Conservation (phyloP, 2,329 filamentous ascomycete species). For the Bretziella fagacearum region DNA sequence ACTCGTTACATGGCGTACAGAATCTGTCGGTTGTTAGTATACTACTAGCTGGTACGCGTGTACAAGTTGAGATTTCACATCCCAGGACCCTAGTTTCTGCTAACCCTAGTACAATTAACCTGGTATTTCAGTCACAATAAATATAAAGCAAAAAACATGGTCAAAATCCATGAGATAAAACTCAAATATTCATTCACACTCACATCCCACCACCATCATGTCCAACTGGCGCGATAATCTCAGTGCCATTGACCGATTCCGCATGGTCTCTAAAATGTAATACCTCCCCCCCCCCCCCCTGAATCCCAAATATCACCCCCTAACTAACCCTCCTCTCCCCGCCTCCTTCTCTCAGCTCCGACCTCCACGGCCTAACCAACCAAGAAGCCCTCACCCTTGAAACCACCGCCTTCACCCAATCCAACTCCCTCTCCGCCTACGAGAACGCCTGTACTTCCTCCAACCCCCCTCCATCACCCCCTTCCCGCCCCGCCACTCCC, state of each 20-base stretch:
- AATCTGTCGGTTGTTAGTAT: too few species aligned
- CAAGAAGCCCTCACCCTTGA: conserved; percentile 46
- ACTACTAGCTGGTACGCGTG: too few species aligned
- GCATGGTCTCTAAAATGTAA: conserved; percentile 11
- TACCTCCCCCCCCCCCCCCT: background rate
- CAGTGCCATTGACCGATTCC: conserved; percentile 9
- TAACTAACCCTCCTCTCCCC: background rate
- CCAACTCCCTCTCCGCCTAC: conserved; percentile 12
- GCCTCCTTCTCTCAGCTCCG: background rate
- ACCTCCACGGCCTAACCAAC: conserved; percentile 16
- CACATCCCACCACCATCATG: too few species aligned
- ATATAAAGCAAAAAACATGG: too few species aligned
- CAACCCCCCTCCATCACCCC: conserved; percentile 38
- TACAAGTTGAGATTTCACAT: too few species aligned
- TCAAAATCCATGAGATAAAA: too few species aligned
- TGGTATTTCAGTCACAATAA: too few species aligned
- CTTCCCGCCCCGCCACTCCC: conserved; percentile 32
- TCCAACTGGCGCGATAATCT: conserved; percentile 9
- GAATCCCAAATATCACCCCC: background rate
- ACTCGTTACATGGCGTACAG: too few species aligned
- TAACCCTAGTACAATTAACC: too few species aligned
- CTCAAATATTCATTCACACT: too few species aligned
- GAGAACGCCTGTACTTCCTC: conserved; percentile 21
- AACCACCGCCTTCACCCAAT: conserved; percentile 36
- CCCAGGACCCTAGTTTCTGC: too few species aligned